Percentiles rank a stretch among this genome's conserved stretches.
phyloP scores from a whole-genome alignment of 805 yeast species.

The Soucietia sequanensis region DNA sequence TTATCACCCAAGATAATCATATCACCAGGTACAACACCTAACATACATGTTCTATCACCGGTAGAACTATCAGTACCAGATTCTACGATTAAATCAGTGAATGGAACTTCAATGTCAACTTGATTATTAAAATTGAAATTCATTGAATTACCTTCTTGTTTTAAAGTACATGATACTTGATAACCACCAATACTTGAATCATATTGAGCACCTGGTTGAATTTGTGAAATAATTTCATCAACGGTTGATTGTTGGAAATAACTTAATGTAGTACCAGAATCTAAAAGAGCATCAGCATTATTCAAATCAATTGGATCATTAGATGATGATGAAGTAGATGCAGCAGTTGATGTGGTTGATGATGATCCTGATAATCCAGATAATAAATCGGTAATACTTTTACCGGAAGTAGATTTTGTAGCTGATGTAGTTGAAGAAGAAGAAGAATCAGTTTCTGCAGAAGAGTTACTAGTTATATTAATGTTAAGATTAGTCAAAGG shows the following conservation, averaged over 20 bases:
- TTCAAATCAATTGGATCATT: neutral
- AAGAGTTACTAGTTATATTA: constrained; percentile 5
- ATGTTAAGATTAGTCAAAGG: constrained; percentile 17
- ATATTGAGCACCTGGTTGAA: constrained; percentile 5
- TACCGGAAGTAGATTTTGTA: constrained; percentile 4
- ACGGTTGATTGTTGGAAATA: constrained; percentile 36
- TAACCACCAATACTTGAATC: constrained; percentile 6
- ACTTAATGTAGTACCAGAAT: constrained; percentile 58
- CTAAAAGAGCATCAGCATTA: constrained; percentile 44
- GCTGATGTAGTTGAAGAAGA: constrained; percentile 7
- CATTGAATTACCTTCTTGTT: constrained; percentile 8
- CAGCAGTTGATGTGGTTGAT: neutral
- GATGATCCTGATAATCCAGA: neutral
- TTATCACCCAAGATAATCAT: constrained; percentile 24
- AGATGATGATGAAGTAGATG: neutral
- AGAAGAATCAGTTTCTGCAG: constrained; percentile 5
- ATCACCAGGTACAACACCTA: constrained; percentile 15
- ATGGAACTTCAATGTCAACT: constrained; percentile 12
- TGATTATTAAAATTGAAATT: constrained; percentile 8
- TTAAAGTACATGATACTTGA: constrained; percentile 14
- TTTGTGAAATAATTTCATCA: constrained; percentile 1
- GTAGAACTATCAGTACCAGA: constrained; percentile 12
- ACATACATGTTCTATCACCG: constrained; percentile 12
- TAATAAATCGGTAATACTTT: neutral
- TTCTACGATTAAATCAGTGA: constrained; percentile 9